phyloP scores from a whole-genome alignment of 2,329 filamentous ascomycete genomes.

The Claviceps monticola region DNA sequence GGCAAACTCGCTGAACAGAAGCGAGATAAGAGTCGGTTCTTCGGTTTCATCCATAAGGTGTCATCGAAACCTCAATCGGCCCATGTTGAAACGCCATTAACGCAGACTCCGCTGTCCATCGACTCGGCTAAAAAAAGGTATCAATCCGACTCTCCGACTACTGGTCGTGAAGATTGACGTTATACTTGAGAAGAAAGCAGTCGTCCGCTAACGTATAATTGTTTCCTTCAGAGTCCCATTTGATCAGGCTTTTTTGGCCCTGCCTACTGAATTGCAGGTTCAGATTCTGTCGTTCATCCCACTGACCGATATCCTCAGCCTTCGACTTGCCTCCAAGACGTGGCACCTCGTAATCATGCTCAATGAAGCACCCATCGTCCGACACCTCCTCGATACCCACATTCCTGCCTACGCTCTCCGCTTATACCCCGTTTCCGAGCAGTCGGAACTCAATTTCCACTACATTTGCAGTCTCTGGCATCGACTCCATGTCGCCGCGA shows the following conservation, averaged over 20 bases:
- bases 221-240: constrained; percentile 27
- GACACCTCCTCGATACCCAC: constrained; percentile 45
- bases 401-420: constrained; percentile 46
- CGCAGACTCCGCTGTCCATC: constrained; percentile 9
- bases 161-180: too few relatives aligned
- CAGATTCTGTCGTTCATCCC: constrained; percentile 48
- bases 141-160: background rate
- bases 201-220: constrained; percentile 8
- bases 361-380: constrained; percentile 47
- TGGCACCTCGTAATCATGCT: constrained; percentile 46
- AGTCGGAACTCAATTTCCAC: constrained; percentile 38
- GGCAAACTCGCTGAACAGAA: constrained; percentile 20
- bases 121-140: constrained; percentile 22
- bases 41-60: constrained; percentile 26
- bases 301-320: constrained; percentile 44
- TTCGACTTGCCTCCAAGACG: constrained; percentile 43
- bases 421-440: constrained; percentile 41
- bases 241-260: constrained; percentile 40
- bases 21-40: constrained; percentile 29
- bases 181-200: background rate
- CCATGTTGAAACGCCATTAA: constrained; percentile 7
- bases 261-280: constrained; percentile 49
- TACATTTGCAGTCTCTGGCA: constrained; percentile 53
- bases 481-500: constrained; percentile 48
- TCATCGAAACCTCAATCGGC: constrained; percentile 18